Evolutionary conservation across 306 rosid species (phyloP).

Genomic region (Ochetophila trinervis): DNA sequence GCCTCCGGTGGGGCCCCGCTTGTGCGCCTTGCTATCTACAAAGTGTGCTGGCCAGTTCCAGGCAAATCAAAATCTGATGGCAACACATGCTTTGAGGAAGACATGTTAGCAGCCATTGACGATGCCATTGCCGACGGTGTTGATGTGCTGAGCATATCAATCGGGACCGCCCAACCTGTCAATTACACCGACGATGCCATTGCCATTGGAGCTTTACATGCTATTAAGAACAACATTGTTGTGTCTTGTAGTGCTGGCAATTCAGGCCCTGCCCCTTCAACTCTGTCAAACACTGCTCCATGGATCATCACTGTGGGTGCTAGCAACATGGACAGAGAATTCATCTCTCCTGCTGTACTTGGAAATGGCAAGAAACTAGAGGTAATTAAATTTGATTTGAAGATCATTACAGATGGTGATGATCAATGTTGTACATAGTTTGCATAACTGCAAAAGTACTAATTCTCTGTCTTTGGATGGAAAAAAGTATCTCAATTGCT

Average conservation of each 20-base stretch:
- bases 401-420: neutral
- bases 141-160: slow-evolving; percentile 64
- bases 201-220: slow-evolving; percentile 63
- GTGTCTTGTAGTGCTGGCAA: slow-evolving; percentile 92
- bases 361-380: slow-evolving; percentile 44
- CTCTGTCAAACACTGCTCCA: slow-evolving; percentile 68
- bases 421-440: neutral
- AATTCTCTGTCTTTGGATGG: no score
- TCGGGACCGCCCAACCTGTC: slow-evolving; percentile 42
- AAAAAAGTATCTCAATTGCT: neutral
- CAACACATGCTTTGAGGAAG: slow-evolving; percentile 62
- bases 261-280: slow-evolving; percentile 56
- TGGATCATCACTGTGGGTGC: slow-evolving; percentile 93
- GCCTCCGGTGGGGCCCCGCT: slow-evolving; percentile 83
- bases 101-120: slow-evolving; percentile 81
- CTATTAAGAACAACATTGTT: slow-evolving; percentile 59
- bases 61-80: slow-evolving; percentile 53
- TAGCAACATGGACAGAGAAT: slow-evolving; percentile 69
- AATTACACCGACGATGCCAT: slow-evolving; percentile 54
- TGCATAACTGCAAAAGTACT: no score
- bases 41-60: slow-evolving; percentile 89
- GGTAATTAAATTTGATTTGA: slow-evolving; percentile 45
- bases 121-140: slow-evolving; percentile 90
- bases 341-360: slow-evolving; percentile 50
- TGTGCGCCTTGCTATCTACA: slow-evolving; percentile 75